Base-by-base conservation (phyloP, 1,284 basidiomycete genomes). In the Rhodofomes roseus region DNA sequence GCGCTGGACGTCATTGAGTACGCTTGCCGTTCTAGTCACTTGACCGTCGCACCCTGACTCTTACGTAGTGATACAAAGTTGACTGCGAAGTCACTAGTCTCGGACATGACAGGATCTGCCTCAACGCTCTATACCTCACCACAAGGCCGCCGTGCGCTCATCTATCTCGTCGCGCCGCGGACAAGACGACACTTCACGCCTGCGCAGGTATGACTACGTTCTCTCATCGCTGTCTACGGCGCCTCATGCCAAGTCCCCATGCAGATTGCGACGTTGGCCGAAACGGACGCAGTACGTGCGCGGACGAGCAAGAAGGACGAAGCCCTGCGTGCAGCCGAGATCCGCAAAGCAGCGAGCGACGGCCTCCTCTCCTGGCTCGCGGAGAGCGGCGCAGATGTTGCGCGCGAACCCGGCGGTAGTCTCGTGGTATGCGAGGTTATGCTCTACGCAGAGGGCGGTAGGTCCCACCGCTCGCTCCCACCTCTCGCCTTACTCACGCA, bases 1-100 rank as follows among this genome's bases (percentile, higher is more conserved):
- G 90, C 91, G 1, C 79, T 95, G 18, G 93, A 96, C 70, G 83
- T 90, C 48, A 88, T 92, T 56, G 94, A 96, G 92, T 93, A 71
- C 55, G 84, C 76, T 50, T 23, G 57, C 20, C 20, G 43, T 25
- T 39, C 20, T 22, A 39, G 12, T 16, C 18, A 31, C 40, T 23
- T 34, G 18, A 53, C 11, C 9, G 29, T 25, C 31, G 14, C 51
- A 20, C 64, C 39, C 62, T 44, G 20, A 41, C 31, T 39, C n/a
- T n/a, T 44, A 23, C 50, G 39, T 66, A 94, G 92, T 66, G 93
- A 95, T 71, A 95, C 93, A 3, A 95, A 95, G 77, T 81, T 95
- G 51, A 83, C 90, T 50, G 80, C 84, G 36, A 95, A 95, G 76
- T 86, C 87, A 0, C 77, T 96, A 50, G 79, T 95, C 1, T 71